Percentiles rank a stretch among this genome's conserved stretches.
Evolutionary conservation across 78 protist genomes (phyloP).

Genomic region (Guillardia theta): DNA sequence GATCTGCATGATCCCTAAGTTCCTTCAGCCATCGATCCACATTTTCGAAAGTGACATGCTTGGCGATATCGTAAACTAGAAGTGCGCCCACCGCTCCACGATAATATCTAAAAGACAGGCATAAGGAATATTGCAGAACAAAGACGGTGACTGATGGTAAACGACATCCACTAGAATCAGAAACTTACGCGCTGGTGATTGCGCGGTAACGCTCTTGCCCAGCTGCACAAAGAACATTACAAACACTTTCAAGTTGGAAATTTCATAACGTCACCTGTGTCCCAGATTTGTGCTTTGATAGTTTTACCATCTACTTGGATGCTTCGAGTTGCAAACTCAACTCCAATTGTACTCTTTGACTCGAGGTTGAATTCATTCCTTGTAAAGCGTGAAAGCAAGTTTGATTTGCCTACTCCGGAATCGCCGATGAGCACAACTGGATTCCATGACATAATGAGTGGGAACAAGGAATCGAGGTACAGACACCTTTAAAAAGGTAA

Average conservation of each 20-base stretch:
- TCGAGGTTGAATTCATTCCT: slow-evolving; percentile 96
- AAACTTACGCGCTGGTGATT: slow-evolving; percentile 80
- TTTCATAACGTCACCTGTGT: slow-evolving; percentile 64
- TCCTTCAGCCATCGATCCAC: slow-evolving; percentile 81
- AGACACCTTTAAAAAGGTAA: slow-evolving; percentile 57
- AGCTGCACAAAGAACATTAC: slow-evolving; percentile 61
- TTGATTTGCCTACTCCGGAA: slow-evolving; percentile 96
- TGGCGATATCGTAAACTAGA: slow-evolving; percentile 93
- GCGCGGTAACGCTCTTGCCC: slow-evolving; percentile 98
- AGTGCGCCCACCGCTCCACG: slow-evolving; percentile 97
- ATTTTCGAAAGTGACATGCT: slow-evolving; percentile 87
- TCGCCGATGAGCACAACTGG: slow-evolving; percentile 97
- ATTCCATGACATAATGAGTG: not conserved
- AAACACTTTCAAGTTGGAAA: not conserved
- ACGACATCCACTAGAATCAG: not conserved
- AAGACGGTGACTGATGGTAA: no score
- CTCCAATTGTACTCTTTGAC: slow-evolving; percentile 98
- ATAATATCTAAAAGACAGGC: slow-evolving; percentile 72
- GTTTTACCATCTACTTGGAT: slow-evolving; percentile 85
- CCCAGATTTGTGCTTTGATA: slow-evolving; percentile 95
- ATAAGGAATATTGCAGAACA: not conserved
- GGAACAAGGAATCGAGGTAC: not conserved
- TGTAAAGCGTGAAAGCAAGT: slow-evolving; percentile 83
- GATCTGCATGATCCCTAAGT: slow-evolving; percentile 81
- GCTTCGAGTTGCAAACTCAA: slow-evolving; percentile 93